These are phyloP conservation scores for Symmetrospora coprosmae DNA, from an alignment of 768 basidiomycete genomes.

Conservation along the genomic window DNA sequence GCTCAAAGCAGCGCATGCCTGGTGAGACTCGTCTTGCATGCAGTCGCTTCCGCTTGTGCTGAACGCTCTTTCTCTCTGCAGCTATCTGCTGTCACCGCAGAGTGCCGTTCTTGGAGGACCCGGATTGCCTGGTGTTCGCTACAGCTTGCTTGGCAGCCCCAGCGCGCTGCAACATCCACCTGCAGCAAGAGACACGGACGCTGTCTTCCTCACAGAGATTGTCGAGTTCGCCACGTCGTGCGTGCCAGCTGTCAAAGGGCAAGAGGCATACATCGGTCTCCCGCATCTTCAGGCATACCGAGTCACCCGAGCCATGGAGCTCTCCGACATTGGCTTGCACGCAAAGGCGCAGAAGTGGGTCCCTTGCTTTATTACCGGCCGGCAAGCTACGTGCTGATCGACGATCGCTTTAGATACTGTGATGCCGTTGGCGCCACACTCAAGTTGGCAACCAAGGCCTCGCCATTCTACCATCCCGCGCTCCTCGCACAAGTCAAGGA, in stretches of 20 bases:
- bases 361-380: neutral
- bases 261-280: slow-evolving; percentile 68
- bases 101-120: slow-evolving; percentile 59
- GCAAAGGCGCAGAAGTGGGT: slow-evolving; percentile 60
- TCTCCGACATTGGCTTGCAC: slow-evolving; percentile 70
- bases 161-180: slow-evolving; percentile 44
- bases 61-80: slow-evolving; percentile 37
- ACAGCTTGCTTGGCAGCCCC: slow-evolving; percentile 57
- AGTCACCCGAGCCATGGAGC: slow-evolving; percentile 55
- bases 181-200: slow-evolving; percentile 51
- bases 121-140: slow-evolving; percentile 53
- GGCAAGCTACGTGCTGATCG: neutral
- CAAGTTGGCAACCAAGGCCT: slow-evolving; percentile 42
- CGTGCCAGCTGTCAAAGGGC: slow-evolving; percentile 58
- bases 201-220: slow-evolving; percentile 74
- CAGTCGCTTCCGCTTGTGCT: neutral
- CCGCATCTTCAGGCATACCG: slow-evolving; percentile 79
- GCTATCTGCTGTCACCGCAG: slow-evolving; percentile 74
- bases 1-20: slow-evolving; percentile 75
- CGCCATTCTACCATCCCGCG: slow-evolving; percentile 52
- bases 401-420: slow-evolving; percentile 57
- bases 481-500: slow-evolving; percentile 63
- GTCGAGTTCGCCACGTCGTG: slow-evolving; percentile 78
- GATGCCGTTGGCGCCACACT: slow-evolving; percentile 62
- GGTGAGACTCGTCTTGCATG: slow-evolving; percentile 48